Conservation (phyloP, 2,329 filamentous ascomycete genomes). For the Aspergillus latus region DNA sequence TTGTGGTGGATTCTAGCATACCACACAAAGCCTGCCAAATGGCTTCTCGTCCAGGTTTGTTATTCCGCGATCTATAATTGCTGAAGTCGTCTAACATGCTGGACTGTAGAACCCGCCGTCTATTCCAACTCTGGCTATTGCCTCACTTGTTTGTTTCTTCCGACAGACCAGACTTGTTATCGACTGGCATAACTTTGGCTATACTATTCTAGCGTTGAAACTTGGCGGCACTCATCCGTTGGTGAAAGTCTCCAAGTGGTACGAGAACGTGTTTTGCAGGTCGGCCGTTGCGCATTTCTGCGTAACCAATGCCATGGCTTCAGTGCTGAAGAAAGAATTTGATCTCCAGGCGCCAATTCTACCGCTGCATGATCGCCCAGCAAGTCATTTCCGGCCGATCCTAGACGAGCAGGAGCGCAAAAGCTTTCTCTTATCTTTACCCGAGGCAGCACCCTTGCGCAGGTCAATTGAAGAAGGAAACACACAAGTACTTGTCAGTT, state of each 20-base stretch:
- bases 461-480: conserved; percentile 58
- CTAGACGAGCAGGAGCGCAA: conserved; percentile 52
- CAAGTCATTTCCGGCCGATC: conserved; percentile 73
- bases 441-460: conserved; percentile 63
- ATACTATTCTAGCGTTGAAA: conserved; percentile 78
- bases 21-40: conserved; percentile 69
- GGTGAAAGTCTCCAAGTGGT: conserved; percentile 72
- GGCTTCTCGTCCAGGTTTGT: conserved; percentile 77
- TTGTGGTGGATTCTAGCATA: conserved; percentile 74
- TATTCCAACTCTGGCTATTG: conserved; percentile 82
- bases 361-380: conserved; percentile 82
- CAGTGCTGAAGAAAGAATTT: conserved; percentile 68
- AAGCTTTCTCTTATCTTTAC: conserved; percentile 64
- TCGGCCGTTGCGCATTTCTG: conserved; percentile 74
- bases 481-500: conserved; percentile 76
- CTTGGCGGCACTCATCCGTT: conserved; percentile 66
- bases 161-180: conserved; percentile 81
- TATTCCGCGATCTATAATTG: not conserved
- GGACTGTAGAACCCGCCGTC: conserved; percentile 78
- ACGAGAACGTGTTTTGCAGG: conserved; percentile 72
- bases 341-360: conserved; percentile 63
- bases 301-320: conserved; percentile 85
- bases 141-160: conserved; percentile 68
- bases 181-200: conserved; percentile 99
- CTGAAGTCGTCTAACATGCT: not conserved